phyloP scores from a whole-genome alignment of 345 rosid genomes.

The Heritiera fomes region DNA sequence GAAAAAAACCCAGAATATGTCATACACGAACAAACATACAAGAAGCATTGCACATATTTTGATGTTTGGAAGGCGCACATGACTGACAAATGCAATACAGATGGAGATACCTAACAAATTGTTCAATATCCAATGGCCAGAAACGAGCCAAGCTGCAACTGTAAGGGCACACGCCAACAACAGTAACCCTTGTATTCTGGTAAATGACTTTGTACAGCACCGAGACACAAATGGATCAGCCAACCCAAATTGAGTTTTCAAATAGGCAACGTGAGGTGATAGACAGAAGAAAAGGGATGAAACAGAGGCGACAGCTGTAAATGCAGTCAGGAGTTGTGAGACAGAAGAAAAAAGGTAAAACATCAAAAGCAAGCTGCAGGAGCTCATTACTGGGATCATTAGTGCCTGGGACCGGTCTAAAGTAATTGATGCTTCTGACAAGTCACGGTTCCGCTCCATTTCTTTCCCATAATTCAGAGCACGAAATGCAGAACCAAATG shows the following conservation, averaged over 20 bases:
- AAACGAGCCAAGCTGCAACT: conserved; percentile 85
- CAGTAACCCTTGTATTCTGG: conserved; percentile 68
- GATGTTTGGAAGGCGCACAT: conserved; percentile 95
- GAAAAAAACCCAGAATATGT: conserved; percentile 99
- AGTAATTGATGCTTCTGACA: conserved; percentile 82
- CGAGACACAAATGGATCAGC: conserved; percentile 85
- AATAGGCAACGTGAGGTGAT: conserved; percentile 56
- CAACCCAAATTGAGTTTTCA: conserved; percentile 66
- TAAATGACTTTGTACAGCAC: conserved; percentile 81
- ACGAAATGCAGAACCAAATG: conserved; percentile 91
- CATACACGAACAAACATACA: conserved; percentile 81
- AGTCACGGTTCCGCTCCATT: conserved; percentile 90
- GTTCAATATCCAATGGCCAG: conserved; percentile 97
- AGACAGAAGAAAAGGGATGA: conserved; percentile 88
- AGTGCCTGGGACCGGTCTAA: conserved; percentile 86
- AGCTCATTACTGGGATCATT: conserved; percentile 97
- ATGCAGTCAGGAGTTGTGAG: conserved; percentile 83
- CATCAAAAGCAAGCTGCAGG: conserved; percentile 95
- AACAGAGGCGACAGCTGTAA: conserved; percentile 88
- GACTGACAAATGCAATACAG: conserved; percentile 94
- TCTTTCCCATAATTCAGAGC: conserved; percentile 91
- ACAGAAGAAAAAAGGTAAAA: conserved; percentile 94
- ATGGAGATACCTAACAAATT: conserved; percentile 88
- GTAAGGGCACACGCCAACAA: conserved; percentile 49
- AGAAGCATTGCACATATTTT: conserved; percentile 90